Percentiles rank a stretch among this genome's conserved stretches.
Evolutionary conservation across 257 asterid genomes (phyloP).

Genomic region (Solanum chilense): DNA sequence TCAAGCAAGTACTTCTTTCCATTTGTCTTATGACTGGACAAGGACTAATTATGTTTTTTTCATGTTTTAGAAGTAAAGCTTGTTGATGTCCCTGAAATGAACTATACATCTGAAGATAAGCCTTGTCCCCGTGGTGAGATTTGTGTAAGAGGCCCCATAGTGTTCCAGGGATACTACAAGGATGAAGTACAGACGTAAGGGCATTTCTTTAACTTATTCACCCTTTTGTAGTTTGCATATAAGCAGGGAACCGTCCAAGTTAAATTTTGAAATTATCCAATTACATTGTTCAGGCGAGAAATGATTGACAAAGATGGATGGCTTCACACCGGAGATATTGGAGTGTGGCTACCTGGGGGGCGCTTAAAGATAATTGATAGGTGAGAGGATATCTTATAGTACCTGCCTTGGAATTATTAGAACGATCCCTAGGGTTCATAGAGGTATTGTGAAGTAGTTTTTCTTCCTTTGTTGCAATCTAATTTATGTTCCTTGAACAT

Average conservation of each 20-base stretch:
- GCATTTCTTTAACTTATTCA: not conserved
- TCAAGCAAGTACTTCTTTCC: not conserved
- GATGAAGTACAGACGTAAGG: conserved; percentile 77
- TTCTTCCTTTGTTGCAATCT: not conserved
- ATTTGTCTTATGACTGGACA: not conserved
- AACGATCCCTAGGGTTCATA: not conserved
- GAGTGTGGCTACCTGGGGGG: conserved; percentile 90
- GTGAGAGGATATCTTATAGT: conserved; percentile 10
- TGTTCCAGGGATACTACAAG: conserved; percentile 79
- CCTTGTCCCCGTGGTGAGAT: conserved; percentile 97
- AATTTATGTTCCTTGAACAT: not conserved
- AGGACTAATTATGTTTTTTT: not conserved
- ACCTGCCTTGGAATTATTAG: not conserved
- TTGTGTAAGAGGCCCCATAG: conserved; percentile 85
- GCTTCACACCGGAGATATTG: conserved; percentile 97
- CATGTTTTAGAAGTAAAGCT: conserved; percentile 62
- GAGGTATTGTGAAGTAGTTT: not conserved
- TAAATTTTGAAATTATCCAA: conserved; percentile 1
- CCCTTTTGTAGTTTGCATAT: not conserved
- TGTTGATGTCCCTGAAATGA: conserved; percentile 94
- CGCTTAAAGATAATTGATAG: conserved; percentile 89
- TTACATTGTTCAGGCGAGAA: conserved; percentile 50
- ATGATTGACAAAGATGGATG: conserved; percentile 67
- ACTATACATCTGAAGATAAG: conserved; percentile 78
- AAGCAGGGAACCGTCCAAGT: not conserved